Evolutionary conservation across 176 grass and related monocot species (phyloP).

Genomic region (Phoenix roebelenii): DNA sequence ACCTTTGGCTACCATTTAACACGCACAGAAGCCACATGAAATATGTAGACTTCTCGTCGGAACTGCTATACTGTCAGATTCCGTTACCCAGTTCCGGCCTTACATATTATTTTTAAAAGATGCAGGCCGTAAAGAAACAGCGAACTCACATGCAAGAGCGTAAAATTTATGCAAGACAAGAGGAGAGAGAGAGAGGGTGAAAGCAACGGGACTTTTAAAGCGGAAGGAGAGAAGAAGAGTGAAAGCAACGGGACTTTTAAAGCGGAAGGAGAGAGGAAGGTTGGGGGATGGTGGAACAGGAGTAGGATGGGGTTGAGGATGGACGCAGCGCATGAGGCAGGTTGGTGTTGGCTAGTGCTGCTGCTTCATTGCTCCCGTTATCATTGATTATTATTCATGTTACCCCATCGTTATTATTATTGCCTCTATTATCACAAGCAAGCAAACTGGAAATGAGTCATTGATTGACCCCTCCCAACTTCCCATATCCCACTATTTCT

Average conservation of each 20-base stretch:
- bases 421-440: constrained; percentile 11
- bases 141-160: constrained; percentile 20
- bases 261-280: constrained; percentile 11
- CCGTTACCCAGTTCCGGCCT: too few relatives aligned
- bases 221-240: constrained; percentile 6
- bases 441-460: constrained; percentile 3
- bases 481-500: background rate
- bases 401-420: constrained; percentile 1
- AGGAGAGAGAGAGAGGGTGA: constrained; percentile 1
- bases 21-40: too few relatives aligned
- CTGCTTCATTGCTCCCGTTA: constrained; percentile 17
- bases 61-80: too few relatives aligned
- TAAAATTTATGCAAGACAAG: constrained; percentile 11
- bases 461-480: constrained; percentile 12
- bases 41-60: too few relatives aligned
- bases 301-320: constrained; percentile 31
- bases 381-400: background rate
- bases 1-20: too few relatives aligned
- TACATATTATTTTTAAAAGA: too few relatives aligned
- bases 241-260: constrained; percentile 21
- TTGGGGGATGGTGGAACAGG: constrained; percentile 17
- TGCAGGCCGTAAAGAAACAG: background rate
- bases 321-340: constrained; percentile 58
- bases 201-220: constrained; percentile 14
- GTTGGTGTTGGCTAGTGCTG: constrained; percentile 46